These are phyloP conservation scores for Irpex sp. DNA, from an alignment of 1,284 basidiomycete genomes.

Conservation along the genomic window DNA sequence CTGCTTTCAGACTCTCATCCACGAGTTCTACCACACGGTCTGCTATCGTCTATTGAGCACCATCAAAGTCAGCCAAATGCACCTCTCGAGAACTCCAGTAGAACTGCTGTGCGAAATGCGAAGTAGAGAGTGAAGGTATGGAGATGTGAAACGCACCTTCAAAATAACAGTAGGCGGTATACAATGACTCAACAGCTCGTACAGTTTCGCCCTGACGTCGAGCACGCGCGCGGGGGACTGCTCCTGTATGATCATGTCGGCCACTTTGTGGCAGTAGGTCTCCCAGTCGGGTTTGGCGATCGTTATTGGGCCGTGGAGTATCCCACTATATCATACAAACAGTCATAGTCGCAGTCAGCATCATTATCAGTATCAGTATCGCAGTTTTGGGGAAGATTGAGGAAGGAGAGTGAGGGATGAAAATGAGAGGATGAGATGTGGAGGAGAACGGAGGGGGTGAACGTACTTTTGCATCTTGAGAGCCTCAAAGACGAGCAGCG, in stretches of 20 bases:
- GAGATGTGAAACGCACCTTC: too few relatives aligned
- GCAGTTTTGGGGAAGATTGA: too few relatives aligned
- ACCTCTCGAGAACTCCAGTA: too few relatives aligned
- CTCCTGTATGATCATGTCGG: conserved; percentile 89
- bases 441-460: too few relatives aligned
- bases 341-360: too few relatives aligned
- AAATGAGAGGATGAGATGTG: too few relatives aligned
- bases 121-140: too few relatives aligned
- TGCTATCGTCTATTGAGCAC: conserved; percentile 91
- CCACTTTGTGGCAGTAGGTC: conserved; percentile 91
- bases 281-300: conserved; percentile 99
- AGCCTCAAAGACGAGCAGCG: conserved; percentile 91
- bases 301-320: conserved; percentile 64
- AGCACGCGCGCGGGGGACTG: conserved; percentile 90
- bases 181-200: conserved; percentile 95
- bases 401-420: too few relatives aligned
- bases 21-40: conserved; percentile 83
- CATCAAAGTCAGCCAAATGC: too few relatives aligned
- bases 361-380: too few relatives aligned
- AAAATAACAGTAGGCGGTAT: conserved; percentile 93
- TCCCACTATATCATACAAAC: conserved; percentile 39
- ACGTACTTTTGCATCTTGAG: conserved; percentile 90
- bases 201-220: conserved; percentile 89
- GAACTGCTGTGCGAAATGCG: too few relatives aligned
- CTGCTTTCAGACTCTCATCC: conserved; percentile 83